Evolutionary conservation across 1,284 basidiomycete species (phyloP).

Genomic region (Ceratobasidium sp.): DNA sequence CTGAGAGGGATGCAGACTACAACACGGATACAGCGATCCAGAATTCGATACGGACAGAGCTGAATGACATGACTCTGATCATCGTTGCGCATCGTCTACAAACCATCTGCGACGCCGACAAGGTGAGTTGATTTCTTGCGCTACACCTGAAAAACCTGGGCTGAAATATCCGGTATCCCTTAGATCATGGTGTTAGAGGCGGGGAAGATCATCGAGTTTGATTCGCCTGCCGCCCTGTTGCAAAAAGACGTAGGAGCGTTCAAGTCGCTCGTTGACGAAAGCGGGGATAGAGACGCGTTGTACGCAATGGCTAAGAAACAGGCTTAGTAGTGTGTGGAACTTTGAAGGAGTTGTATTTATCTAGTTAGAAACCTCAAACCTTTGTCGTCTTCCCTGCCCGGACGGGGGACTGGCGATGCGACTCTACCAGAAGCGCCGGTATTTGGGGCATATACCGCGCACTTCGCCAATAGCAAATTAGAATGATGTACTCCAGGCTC

Average conservation of each 20-base stretch:
- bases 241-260: slow-evolving; percentile 57
- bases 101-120: slow-evolving; percentile 77
- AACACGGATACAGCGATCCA: slow-evolving; percentile 65
- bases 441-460: no score
- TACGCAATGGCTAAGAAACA: slow-evolving; percentile 53
- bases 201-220: slow-evolving; percentile 56
- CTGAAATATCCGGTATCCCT: background rate
- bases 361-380: background rate
- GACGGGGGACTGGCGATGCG: no score
- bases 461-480: no score
- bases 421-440: no score
- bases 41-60: slow-evolving; percentile 66
- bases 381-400: background rate
- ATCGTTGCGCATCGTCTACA: slow-evolving; percentile 77
- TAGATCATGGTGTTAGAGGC: slow-evolving; percentile 50
- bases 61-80: slow-evolving; percentile 70
- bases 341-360: slow-evolving; percentile 1
- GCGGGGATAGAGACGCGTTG: slow-evolving; percentile 58
- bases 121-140: slow-evolving; percentile 48
- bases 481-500: no score
- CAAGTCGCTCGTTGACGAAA: slow-evolving; percentile 58
- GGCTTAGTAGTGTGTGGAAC: background rate
- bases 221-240: slow-evolving; percentile 57
- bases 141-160: background rate
- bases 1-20: slow-evolving; percentile 51